Evolutionary conservation across 78 protist species (phyloP), one percentile per base, ranked within the genome.

Genomic region (Neovahlkampfia damariscottae): DNA sequence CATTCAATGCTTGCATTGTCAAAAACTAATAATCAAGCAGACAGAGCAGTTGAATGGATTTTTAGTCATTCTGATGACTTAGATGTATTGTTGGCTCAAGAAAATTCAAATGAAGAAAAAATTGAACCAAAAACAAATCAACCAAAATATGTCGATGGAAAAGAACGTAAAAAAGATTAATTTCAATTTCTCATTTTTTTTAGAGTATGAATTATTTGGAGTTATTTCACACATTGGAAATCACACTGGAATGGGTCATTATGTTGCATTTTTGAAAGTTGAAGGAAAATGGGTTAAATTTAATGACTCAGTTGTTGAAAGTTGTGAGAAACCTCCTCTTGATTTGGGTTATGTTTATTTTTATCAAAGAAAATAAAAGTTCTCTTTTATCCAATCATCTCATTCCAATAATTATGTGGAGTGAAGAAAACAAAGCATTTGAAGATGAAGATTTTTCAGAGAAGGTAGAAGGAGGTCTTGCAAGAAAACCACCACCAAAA

Each of bases 11-110:
- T 50, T 19, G 62, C 62, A n/a, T 19, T 50, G 19, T n/a, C 19
- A 50, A 50, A 50, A n/a, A 50, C 19, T 50, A 19, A 50, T 50
- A 19, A 19, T n/a, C 19, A 19, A 19, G 62, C 19, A 50, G 62
- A 82, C 41, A 74, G 96, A 31, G 96, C 96, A 8, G 87, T 79
- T 0, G 96, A 92, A 50, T 92, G 96, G 96, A 70, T 91, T 62
- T 84, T 92, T 70, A 34, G 67, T 38, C 90, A 89, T 39, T 31
- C 68, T n/a, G 94, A 92, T 76, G 78, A 78, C 6, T 41, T 86
- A 3, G 89, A 89, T 50, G 34, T n/a, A 50, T 50, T 50, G 62
- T 50, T 50, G n/a, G n/a, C n/a, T n/a, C n/a, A n/a, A n/a, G n/a
- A n/a, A n/a, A n/a, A n/a, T n/a, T n/a, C n/a, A n/a, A n/a, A n/a